phyloP scores from a whole-genome alignment of 768 basidiomycete species.

The Obba rivulosa region DNA sequence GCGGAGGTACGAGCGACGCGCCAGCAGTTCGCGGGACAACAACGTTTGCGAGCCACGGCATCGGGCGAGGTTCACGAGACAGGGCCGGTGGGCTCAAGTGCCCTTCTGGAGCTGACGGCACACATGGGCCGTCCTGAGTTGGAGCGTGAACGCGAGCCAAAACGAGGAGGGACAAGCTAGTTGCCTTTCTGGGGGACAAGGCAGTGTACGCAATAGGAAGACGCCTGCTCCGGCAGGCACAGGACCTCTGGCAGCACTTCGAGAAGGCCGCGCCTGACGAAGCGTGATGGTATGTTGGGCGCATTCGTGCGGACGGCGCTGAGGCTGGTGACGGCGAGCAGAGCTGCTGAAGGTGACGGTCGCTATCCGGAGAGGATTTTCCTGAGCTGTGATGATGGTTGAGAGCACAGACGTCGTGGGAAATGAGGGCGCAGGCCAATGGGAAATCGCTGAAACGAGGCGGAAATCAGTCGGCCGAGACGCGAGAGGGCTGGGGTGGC shows the following conservation, averaged over 20 bases:
- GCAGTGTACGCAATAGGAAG: neutral
- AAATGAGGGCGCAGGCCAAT: no score
- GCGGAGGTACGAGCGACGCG: no score
- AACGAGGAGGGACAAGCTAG: neutral
- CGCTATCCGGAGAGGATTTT: neutral
- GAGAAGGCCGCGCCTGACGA: neutral
- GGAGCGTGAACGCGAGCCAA: neutral
- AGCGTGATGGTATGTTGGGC: neutral
- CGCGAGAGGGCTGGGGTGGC: neutral
- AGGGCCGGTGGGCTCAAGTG: no score
- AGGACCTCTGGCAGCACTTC: neutral
- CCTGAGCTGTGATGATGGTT: no score
- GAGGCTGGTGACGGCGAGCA: neutral
- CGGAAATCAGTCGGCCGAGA: neutral
- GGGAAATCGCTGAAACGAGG: neutral
- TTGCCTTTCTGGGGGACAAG: slow-evolving; percentile 3
- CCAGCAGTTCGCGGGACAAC: no score
- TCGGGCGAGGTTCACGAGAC: no score
- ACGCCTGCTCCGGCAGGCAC: neutral
- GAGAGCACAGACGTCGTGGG: no score
- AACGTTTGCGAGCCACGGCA: no score
- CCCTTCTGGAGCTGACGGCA: no score
- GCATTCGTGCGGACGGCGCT: neutral
- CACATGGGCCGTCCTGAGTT: neutral
- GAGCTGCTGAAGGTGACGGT: neutral